Evolutionary conservation across 176 grass and related monocot species (phyloP), one percentile per base, ranked within the genome.

Genomic region (Eragrostis nindensis): DNA sequence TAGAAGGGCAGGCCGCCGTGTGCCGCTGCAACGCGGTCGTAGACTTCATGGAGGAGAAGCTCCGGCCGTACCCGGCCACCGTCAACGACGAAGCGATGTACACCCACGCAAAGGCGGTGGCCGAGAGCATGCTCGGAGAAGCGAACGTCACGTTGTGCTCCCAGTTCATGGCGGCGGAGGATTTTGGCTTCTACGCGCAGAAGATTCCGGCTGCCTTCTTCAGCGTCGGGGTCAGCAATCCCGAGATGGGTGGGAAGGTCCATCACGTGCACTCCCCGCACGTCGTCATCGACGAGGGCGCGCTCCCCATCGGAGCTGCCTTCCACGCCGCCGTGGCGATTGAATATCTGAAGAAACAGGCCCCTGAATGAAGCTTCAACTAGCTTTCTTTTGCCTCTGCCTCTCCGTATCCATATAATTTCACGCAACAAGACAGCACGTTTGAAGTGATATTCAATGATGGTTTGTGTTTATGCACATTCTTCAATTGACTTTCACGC

Each of bases 161-260:
- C 0, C 70, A 76, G n/a, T 0, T 11, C 8, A 91, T 90, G 86
- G 85, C 22, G 7, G 84, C 91, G 0, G 94, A 97, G 71, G 94
- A 94, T 59, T 97, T 97, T 15, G 80, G 89, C 26, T 97, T 97
- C 82, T 91, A 88, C 25, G 61, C 82, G 5, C 61, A 94, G 72
- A 77, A 77, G 66, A 86, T 94, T 21, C 81, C 94, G 0, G 84
- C 71, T 2, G 81, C 71, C 19, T 78, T 90, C 69, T 94, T 94
- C 39, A n/a, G 7, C 27, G 11, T 97, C 22, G 94, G 94, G 24
- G 43, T 75, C 18, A 19, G 48, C 44, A 68, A 71, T 15, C 75
- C 27, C 15, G 52, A 5, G 11, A 44, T 5, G 54, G 78, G 25
- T 44, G 42, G 62, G 27, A 43, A 73, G 42, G 14, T 32, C 7